Conservation (phyloP, 2,329 filamentous ascomycete genomes). For the Cladosporium sp. region DNA sequence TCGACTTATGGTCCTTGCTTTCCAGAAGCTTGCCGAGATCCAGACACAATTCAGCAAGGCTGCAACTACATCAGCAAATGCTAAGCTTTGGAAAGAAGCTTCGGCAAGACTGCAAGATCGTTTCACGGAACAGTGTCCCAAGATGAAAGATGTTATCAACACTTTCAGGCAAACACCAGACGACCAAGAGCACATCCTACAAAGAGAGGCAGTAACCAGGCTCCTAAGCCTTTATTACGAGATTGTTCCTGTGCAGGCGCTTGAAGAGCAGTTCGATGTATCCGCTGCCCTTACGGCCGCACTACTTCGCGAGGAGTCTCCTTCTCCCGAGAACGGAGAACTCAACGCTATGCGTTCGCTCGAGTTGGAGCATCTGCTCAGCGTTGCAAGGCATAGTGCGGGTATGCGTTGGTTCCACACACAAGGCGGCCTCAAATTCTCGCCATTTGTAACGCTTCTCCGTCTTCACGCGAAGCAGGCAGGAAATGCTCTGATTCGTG, state of each 20-base stretch:
- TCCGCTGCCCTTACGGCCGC: slow-evolving; percentile 68
- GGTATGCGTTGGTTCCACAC: slow-evolving; percentile 90
- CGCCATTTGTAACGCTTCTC: slow-evolving; percentile 68
- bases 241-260: slow-evolving; percentile 69
- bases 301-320: slow-evolving; percentile 42
- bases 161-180: slow-evolving; percentile 65
- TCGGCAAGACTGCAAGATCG: slow-evolving; percentile 63
- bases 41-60: slow-evolving; percentile 56
- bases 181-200: slow-evolving; percentile 59
- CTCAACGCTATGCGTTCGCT: slow-evolving; percentile 54
- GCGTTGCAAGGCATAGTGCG: slow-evolving; percentile 73
- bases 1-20: slow-evolving; percentile 69
- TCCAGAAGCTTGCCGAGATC: slow-evolving; percentile 69
- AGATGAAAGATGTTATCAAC: slow-evolving; percentile 73
- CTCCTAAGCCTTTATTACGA: slow-evolving; percentile 82
- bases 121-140: slow-evolving; percentile 73
- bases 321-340: slow-evolving; percentile 39
- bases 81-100: slow-evolving; percentile 62
- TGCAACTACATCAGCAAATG: background rate
- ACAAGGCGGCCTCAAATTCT: slow-evolving; percentile 55
- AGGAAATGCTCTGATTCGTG: slow-evolving; percentile 35
- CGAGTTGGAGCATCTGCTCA: slow-evolving; percentile 75
- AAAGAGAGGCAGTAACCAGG: slow-evolving; percentile 72
- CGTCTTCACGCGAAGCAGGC: slow-evolving; percentile 47
- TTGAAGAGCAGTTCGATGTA: slow-evolving; percentile 83